Evolutionary conservation across 2,329 filamentous ascomycete species (phyloP).

Genomic region (Epichloe sylvatica): DNA sequence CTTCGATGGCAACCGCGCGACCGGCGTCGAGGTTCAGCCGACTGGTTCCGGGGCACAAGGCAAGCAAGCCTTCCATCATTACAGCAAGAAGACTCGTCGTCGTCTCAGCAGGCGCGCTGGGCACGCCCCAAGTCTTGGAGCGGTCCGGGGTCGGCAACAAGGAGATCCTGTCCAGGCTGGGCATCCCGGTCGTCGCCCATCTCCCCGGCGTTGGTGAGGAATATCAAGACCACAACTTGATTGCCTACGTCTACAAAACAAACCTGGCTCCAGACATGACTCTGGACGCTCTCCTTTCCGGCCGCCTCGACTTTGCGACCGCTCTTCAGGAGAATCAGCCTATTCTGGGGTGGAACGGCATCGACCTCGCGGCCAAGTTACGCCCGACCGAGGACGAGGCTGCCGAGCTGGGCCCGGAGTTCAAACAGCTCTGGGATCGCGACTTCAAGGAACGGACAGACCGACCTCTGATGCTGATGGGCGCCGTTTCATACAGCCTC

Average conservation of each 20-base stretch:
- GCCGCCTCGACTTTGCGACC: slow-evolving; percentile 23
- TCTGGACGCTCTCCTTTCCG: slow-evolving; percentile 36
- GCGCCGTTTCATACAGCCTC: slow-evolving; percentile 16
- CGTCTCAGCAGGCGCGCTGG: slow-evolving; percentile 31
- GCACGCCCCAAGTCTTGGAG: slow-evolving; percentile 43
- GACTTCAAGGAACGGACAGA: slow-evolving; percentile 33
- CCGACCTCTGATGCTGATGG: slow-evolving; percentile 34
- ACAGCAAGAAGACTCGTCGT: slow-evolving; percentile 18
- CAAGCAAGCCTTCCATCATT: slow-evolving; percentile 8
- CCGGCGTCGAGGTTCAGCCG: slow-evolving; percentile 45
- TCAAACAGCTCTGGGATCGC: slow-evolving; percentile 38
- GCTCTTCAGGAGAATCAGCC: slow-evolving; percentile 31
- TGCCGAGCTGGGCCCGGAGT: slow-evolving; percentile 35
- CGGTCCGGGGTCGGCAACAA: slow-evolving; percentile 46
- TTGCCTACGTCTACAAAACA: slow-evolving; percentile 35
- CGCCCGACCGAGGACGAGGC: slow-evolving; percentile 40
- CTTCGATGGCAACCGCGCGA: slow-evolving; percentile 36
- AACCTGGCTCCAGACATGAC: slow-evolving; percentile 19
- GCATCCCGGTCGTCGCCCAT: slow-evolving; percentile 31
- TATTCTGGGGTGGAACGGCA: slow-evolving; percentile 42
- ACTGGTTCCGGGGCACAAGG: slow-evolving; percentile 4
- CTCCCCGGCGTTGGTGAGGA: slow-evolving; percentile 38
- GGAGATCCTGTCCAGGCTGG: slow-evolving; percentile 31
- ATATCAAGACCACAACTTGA: slow-evolving; percentile 42
- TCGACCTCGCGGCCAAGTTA: slow-evolving; percentile 42